phyloP scores from a whole-genome alignment of 2,329 filamentous ascomycete genomes.

The Ceratocystis colombiana region DNA sequence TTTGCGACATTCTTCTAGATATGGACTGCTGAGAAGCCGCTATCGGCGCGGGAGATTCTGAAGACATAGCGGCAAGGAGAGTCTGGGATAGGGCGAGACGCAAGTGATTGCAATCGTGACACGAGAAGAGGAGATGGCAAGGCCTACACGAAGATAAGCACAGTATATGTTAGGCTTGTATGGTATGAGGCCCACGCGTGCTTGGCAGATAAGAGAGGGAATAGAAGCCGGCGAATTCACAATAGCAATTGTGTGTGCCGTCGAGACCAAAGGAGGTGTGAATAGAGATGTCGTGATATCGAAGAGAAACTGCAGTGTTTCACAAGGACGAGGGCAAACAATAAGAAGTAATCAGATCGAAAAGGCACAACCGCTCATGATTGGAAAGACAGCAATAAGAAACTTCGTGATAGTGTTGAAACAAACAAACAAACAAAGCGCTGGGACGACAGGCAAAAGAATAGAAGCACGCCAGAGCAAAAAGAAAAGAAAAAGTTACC shows the following conservation, averaged over 20 bases:
- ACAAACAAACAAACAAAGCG: not conserved
- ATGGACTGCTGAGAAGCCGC: conserved; percentile 34
- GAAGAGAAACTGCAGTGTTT: not conserved
- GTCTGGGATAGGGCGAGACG: not conserved
- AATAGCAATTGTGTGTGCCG: too few relatives aligned
- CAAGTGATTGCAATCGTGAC: not conserved
- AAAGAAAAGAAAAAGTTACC: not conserved
- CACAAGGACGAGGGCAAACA: not conserved
- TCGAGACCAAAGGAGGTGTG: too few relatives aligned
- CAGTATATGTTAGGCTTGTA: not conserved
- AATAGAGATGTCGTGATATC: not conserved
- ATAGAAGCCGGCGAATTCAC: too few relatives aligned
- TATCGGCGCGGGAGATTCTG: conserved; percentile 39
- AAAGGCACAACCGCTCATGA: not conserved
- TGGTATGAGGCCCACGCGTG: not conserved
- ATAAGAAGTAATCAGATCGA: not conserved
- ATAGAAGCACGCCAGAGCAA: not conserved
- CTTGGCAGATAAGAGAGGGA: not conserved
- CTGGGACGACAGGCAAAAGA: not conserved
- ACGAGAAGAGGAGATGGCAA: not conserved
- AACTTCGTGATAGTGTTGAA: not conserved
- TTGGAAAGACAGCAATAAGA: not conserved
- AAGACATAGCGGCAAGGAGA: conserved; percentile 12
- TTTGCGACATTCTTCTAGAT: conserved; percentile 43
- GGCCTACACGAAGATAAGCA: not conserved